These are phyloP conservation scores for Syzygium aqueum DNA, from an alignment of 345 rosid genomes.

Conservation along the genomic window DNA sequence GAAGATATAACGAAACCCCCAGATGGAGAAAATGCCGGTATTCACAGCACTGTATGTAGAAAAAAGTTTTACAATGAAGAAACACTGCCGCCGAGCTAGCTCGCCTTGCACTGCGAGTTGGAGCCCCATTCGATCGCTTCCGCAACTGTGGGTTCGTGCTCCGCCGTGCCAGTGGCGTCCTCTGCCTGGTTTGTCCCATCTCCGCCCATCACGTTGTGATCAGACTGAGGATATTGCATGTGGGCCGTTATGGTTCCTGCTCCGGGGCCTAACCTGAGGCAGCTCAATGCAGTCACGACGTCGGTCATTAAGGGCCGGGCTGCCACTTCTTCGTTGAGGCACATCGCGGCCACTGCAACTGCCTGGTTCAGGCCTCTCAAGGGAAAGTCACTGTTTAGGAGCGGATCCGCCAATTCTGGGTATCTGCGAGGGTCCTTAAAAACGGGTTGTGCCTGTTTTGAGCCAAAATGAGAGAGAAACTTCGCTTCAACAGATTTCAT, in stretches of 20 bases:
- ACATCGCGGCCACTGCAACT: constrained; percentile 81
- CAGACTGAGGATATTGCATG: not conserved
- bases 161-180: constrained; percentile 9
- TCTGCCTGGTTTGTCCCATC: not conserved
- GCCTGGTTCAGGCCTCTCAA: constrained; percentile 60
- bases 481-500: not conserved
- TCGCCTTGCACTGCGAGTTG: not conserved
- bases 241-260: not conserved
- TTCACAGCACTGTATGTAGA: not conserved
- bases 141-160: constrained; percentile 21
- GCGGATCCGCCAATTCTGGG: constrained; percentile 66
- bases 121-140: constrained; percentile 7
- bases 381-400: constrained; percentile 43
- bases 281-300: constrained; percentile 67
- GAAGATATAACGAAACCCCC: not conserved
- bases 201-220: not conserved
- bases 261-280: constrained; percentile 33
- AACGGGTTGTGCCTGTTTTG: constrained; percentile 59
- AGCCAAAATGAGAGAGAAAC: not conserved
- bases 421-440: constrained; percentile 59
- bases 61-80: not conserved
- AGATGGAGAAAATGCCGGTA: not conserved
- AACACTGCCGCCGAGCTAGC: constrained; percentile 9
- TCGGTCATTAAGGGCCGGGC: constrained; percentile 78
- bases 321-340: constrained; percentile 62